A percentile compares a stretch with the other conserved stretches of the same genome.
phyloP scores from a whole-genome alignment of 176 grass and related monocot species.

The Zea mays region Zm-B73-REFERENCE-NAM-5.0 NC_050096.1:292008001-292008500 shows the following conservation, averaged over 20 bases:
- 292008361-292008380: conserved; percentile 14
- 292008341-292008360: conserved; percentile 23
- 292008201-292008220: conserved; percentile 66
- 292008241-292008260: conserved; percentile 68
- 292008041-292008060: background rate
- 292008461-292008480: background rate
- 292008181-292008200: conserved; percentile 21
- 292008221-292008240: conserved; percentile 59
- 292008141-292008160: conserved; percentile 6
- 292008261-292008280: conserved; percentile 92
- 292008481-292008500: background rate
- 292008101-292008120: conserved; percentile 15
- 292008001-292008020: background rate
- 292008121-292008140: background rate
- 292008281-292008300: conserved; percentile 73
- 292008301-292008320: conserved; percentile 88
- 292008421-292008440: background rate
- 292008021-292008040: background rate
- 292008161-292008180: conserved; percentile 22
- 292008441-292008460: background rate
- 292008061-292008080: background rate
- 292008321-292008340: conserved; percentile 67
- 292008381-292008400: background rate
- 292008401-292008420: conserved; percentile 23
- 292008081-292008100: conserved; percentile 5